These are phyloP conservation scores for Ehretia macrophylla DNA, from an alignment of 257 asterid species.

Conservation along the genomic window DNA sequence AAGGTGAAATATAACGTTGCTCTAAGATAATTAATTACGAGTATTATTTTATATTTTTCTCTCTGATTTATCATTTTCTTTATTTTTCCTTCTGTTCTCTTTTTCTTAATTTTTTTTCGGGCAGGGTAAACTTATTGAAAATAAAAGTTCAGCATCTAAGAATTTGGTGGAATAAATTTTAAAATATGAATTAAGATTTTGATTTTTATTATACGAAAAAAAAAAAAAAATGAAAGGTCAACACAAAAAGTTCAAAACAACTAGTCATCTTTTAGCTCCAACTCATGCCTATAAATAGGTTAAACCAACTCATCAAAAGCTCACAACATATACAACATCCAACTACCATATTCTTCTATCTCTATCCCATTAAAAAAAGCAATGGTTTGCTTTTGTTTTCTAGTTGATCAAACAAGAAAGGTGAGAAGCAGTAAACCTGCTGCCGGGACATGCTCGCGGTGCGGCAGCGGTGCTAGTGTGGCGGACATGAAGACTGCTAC, in stretches of 20 bases:
- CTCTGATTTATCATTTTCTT: too few relatives aligned
- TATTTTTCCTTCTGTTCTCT: too few relatives aligned
- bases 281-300: not conserved
- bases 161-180: too few relatives aligned
- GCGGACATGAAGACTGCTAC: slow-evolving; percentile 97
- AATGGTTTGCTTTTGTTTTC: slow-evolving; percentile 89
- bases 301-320: not conserved
- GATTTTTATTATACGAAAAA: too few relatives aligned
- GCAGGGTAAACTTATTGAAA: too few relatives aligned
- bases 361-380: not conserved
- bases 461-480: slow-evolving; percentile 97
- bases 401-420: slow-evolving; percentile 81
- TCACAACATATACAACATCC: slow-evolving; percentile 3
- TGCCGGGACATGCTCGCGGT: slow-evolving; percentile 83
- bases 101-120: too few relatives aligned
- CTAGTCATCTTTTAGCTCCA: not conserved
- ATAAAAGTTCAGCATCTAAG: too few relatives aligned
- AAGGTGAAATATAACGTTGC: too few relatives aligned
- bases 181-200: too few relatives aligned
- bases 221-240: not conserved
- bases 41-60: too few relatives aligned
- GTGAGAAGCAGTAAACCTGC: slow-evolving; percentile 83
- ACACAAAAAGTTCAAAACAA: not conserved
- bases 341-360: not conserved
- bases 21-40: too few relatives aligned